A percentile compares a stretch with the other conserved stretches of the same genome.
These are phyloP conservation scores for Candida suzukii DNA, from an alignment of 805 yeast species.

Conservation along the genomic window DNA sequence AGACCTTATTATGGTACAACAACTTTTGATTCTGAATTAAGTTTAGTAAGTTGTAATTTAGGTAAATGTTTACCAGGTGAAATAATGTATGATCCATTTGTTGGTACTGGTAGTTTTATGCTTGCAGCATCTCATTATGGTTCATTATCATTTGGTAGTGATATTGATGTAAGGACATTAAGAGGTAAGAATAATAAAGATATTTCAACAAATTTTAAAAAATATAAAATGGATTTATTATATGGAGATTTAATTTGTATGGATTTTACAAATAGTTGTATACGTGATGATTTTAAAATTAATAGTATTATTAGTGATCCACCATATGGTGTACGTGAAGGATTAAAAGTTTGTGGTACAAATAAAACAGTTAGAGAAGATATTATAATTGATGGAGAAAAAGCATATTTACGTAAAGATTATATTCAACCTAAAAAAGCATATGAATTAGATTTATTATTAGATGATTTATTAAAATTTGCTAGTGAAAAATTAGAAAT, in stretches of 20 bases:
- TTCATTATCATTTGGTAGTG: slow-evolving; percentile 77
- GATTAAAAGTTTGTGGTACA: slow-evolving; percentile 88
- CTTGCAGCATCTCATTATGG: slow-evolving; percentile 85
- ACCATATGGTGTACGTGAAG: slow-evolving; percentile 96
- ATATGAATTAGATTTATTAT: slow-evolving; percentile 66
- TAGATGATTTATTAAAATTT: slow-evolving; percentile 73
- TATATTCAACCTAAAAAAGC: slow-evolving; percentile 92
- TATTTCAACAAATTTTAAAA: slow-evolving; percentile 62
- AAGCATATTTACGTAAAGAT: slow-evolving; percentile 70
- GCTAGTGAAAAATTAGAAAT: slow-evolving; percentile 64
- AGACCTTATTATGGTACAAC: slow-evolving; percentile 93
- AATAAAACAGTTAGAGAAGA: slow-evolving; percentile 52
- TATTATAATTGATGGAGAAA: slow-evolving; percentile 68
- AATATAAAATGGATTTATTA: slow-evolving; percentile 51
- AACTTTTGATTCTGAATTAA: slow-evolving; percentile 90
- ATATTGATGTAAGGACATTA: slow-evolving; percentile 76
- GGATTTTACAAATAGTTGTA: slow-evolving; percentile 92
- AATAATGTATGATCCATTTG: slow-evolving; percentile 87
- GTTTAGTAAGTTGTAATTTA: slow-evolving; percentile 80
- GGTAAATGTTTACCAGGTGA: slow-evolving; percentile 65
- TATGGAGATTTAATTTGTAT: slow-evolving; percentile 77
- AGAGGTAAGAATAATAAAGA: slow-evolving; percentile 67
- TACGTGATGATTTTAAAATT: slow-evolving; percentile 52
- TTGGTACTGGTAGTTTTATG: slow-evolving; percentile 92
- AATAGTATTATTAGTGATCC: slow-evolving; percentile 94